Base-by-base conservation (phyloP, 352 stramenopile genomes). In the Phytophthora pseudosyringae region DNA sequence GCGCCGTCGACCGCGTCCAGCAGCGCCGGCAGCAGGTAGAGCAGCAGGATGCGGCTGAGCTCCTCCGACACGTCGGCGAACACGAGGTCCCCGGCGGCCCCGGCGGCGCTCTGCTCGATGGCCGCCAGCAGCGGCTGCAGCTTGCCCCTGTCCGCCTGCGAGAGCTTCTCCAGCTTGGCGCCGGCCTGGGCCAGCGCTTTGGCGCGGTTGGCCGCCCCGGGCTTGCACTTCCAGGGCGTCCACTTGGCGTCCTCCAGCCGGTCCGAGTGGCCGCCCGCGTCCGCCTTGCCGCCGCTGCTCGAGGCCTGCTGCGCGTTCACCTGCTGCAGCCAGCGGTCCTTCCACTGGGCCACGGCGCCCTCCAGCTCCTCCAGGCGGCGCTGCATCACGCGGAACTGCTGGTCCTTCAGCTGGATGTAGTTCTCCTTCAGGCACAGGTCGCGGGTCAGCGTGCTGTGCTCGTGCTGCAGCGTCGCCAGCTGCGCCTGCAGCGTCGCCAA, bases 341-440 rank as follows among this genome's bases (percentile, higher is more conserved):
- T 91, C 83, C 83, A 91, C 38, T 72, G 59, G 3, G 80, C 79
- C 29, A 90, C 76, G 13, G 66, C 53, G 12, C 66, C 62, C 45
- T 91, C 83, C 36, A 90, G 53, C 45, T 89, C 83, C 32, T 90
- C 83, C 41, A 91, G 64, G 15, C 83, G 83, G 26, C 80, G 71
- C 71, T 91, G 83, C 70, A 91, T 85, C 13, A 86, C 79, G 71
- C 83, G 80, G 46, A 86, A 78, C 69, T 91, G 83, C 72, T 91
- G 83, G 56, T 91, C 83, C 47, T 88, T 88, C 10, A 83, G 78
- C 59, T 89, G 75, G 50, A 91, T 71, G 65, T 88, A 86, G 67
- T 89, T 90, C 52, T 90, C 83, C 58, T 89, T 89, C n/a, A 91
- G 62, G 26, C 71, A 81, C 49, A 90, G 29, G 46, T 84, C 78